Conservation (phyloP, 208 protist genomes). For the Trypanosoma congolense region DNA sequence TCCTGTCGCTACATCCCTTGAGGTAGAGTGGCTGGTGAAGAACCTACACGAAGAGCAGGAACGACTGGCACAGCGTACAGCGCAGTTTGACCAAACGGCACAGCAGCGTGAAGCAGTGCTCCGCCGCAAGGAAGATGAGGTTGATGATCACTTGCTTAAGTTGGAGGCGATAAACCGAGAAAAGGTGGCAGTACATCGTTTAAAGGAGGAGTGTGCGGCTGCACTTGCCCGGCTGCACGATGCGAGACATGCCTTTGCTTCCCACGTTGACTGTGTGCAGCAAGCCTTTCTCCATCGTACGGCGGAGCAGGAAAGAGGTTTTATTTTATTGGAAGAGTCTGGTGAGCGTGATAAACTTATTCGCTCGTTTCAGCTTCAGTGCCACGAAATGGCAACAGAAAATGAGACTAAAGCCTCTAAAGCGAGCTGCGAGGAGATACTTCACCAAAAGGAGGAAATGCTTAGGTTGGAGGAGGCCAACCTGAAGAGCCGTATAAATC, state of each 20-base stretch:
- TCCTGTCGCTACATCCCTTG: not conserved
- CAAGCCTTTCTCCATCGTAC: slow-evolving; percentile 25
- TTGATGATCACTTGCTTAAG: slow-evolving; percentile 48
- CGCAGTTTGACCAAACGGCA: slow-evolving; percentile 31
- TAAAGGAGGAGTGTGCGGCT: slow-evolving; percentile 37
- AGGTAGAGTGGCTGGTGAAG: slow-evolving; percentile 29
- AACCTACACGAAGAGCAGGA: slow-evolving; percentile 34
- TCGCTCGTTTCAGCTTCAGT: slow-evolving; percentile 19
- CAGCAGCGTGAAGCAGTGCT: slow-evolving; percentile 23
- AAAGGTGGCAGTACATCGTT: slow-evolving; percentile 31
- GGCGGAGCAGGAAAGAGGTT: slow-evolving; percentile 31
- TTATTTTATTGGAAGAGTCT: slow-evolving; percentile 26
- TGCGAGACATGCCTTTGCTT: slow-evolving; percentile 11
- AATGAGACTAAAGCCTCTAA: not conserved
- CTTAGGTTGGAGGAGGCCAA: not conserved
- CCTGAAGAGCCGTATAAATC: slow-evolving; percentile 4
- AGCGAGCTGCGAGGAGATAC: not conserved
- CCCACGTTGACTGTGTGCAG: slow-evolving; percentile 23
- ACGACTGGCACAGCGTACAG: slow-evolving; percentile 31
- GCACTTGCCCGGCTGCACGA: slow-evolving; percentile 23
- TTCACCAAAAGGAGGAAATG: not conserved
- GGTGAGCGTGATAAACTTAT: slow-evolving; percentile 32
- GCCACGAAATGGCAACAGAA: slow-evolving; percentile 4
- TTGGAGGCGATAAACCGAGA: slow-evolving; percentile 45
- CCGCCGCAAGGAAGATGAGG: slow-evolving; percentile 32